Conservation (phyloP, 441 rosid species). For the Adansonia gregorii region DNA sequence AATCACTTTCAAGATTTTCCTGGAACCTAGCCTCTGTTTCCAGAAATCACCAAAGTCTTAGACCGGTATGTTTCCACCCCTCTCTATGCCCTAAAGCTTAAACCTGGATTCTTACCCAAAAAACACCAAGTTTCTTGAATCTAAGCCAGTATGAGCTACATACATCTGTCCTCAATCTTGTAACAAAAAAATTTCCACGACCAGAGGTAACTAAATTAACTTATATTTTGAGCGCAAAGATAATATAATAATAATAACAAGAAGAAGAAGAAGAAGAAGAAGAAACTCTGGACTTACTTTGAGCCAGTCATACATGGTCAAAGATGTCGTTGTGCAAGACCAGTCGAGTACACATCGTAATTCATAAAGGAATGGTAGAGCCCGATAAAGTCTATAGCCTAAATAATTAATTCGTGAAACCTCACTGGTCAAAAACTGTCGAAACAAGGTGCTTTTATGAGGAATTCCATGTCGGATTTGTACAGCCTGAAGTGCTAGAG, state of each 20-base stretch:
- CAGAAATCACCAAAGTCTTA: background rate
- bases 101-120: background rate
- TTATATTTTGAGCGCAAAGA: background rate
- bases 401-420: constrained; percentile 88
- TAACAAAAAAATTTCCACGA: background rate
- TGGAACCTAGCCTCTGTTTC: background rate
- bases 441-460: constrained; percentile 89
- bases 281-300: constrained; percentile 57
- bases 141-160: background rate
- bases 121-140: background rate
- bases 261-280: background rate
- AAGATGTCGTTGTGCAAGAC: constrained; percentile 98
- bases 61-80: background rate
- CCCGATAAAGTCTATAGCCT: constrained; percentile 96
- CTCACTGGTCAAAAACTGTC: constrained; percentile 94
- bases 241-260: background rate
- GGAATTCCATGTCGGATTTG: constrained; percentile 96
- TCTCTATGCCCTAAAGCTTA: background rate
- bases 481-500: constrained; percentile 92
- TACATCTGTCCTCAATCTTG: background rate
- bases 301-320: constrained; percentile 99
- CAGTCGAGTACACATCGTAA: constrained; percentile 96
- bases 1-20: background rate
- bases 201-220: background rate
- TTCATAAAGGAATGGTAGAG: constrained; percentile 97